Evolutionary conservation across 1,284 basidiomycete genomes (phyloP), one percentile per base, ranked within the genome.

Genomic region (Porodaedalea pini): DNA sequence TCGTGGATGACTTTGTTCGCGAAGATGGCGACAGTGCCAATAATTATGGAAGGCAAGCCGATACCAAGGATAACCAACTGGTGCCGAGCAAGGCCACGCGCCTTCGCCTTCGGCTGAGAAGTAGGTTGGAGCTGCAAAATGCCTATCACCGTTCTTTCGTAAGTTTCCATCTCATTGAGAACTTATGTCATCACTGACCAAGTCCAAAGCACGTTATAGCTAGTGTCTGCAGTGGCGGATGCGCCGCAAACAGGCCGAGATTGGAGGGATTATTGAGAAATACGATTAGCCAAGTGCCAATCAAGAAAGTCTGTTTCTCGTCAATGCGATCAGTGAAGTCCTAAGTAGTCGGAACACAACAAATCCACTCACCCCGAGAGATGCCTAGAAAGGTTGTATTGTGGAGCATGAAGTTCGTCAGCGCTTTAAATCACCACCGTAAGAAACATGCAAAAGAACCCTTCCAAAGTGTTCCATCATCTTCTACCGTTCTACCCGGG

Each of bases 91-190:
- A 63, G 59, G 4, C 65, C 65, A 11, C 49, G 52, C 13, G 43
- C 54, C 41, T 63, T 66, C 27, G 62, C 60, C 27, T 44, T 52
- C n/a, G 61, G 60, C 34, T 64, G 60, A 6, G 58, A 57, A 6
- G 63, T 64, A 11, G 63, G 61, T 50, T 65, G 64, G 19, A 65
- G 63, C n/a, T 54, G 57, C 40, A 64, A 39, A 21, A 65, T 61
- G 10, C 58, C 61, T 62, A 50, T 51, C 19, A 19, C 41, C 25
- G 21, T 21, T 3, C 21, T 17, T 44, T 1, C 25, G 11, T 44
- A 7, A 44, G 43, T 7, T 2, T 23, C 29, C 25, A 47, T 27
- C 39, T 25, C 6, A 10, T 19, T 48, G 5, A 48, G 40, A 45
- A 17, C 15, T 54, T 17, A 17, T 31, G 7, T n/a, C 32, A 31